Base-by-base conservation (phyloP, 495 filamentous ascomycete genomes). In the Aspergillus sparsus region DNA sequence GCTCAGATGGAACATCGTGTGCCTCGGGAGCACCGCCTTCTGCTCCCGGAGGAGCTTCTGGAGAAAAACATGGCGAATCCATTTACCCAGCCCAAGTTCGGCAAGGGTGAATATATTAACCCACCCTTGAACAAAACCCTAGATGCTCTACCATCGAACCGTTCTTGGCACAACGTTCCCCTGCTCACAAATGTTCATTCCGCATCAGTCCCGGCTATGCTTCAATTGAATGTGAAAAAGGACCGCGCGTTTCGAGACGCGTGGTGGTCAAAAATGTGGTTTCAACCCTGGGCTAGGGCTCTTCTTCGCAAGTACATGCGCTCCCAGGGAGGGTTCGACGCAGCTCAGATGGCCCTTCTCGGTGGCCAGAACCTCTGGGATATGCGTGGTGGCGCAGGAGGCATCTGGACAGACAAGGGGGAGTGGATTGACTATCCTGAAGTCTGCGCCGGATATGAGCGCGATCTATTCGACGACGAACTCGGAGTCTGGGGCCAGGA, bases 231-330 rank as follows among this genome's bases (percentile, higher is more conserved):
- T 57, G 77, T 75, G 44, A 49, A 54, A 41, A 51, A 53, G 33
- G 74, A 79, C 35, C 66, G 72, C 16, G 64, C 66, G 12, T 61
- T 75, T 6, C 73, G 76, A 15, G 69, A 80, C 34, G 46, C 49
- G 3, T 81, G 76, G 76, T 87, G 85, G 85, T 63, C 68, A 9
- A 75, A 74, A 7, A 82, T 84, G 77, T 88, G 85, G 84, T 85
- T 75, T 60, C 76, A 82, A 39, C 76, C 75, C 2, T 81, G 81
- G 69, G 73, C 75, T 0, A 79, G 81, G 32, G 77, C 79, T 10
- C 66, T 87, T 6, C 68, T 87, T 4, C 76, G 78, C 33, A 77
- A 74, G 53, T 78, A 81, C 60, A 70, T 84, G 31, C 77, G 82
- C 49, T 73, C 68, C 7, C 66, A 79, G 18, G 76, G 72, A 32